phyloP scores from a whole-genome alignment of 1,284 basidiomycete genomes.

The Sporisorium sorghi region DNA sequence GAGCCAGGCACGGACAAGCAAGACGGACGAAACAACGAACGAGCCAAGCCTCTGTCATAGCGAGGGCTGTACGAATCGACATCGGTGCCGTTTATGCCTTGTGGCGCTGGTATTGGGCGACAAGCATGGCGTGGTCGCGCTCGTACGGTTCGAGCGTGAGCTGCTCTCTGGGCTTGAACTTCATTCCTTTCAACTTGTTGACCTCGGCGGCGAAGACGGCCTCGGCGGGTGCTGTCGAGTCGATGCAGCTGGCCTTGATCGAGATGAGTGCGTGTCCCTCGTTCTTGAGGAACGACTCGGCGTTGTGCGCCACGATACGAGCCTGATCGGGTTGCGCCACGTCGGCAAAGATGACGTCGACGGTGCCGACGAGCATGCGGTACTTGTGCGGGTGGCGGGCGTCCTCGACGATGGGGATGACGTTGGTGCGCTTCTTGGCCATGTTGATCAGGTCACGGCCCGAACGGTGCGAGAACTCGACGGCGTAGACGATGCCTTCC shows the following conservation, averaged over 20 bases:
- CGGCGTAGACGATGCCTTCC: conserved; percentile 95
- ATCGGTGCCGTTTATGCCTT: conserved; percentile 36
- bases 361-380: conserved; percentile 67
- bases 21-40: background rate
- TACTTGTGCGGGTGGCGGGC: conserved; percentile 80
- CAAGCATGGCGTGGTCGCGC: conserved; percentile 68
- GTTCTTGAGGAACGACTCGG: conserved; percentile 96
- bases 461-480: conserved; percentile 96
- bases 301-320: conserved; percentile 82
- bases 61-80: background rate
- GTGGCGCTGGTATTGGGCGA: conserved; percentile 67
- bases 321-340: conserved; percentile 99
- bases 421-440: conserved; percentile 99
- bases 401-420: conserved; percentile 98
- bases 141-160: conserved; percentile 76
- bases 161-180: conserved; percentile 82
- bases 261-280: conserved; percentile 93
- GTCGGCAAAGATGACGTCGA: conserved; percentile 80
- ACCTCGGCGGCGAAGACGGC: conserved; percentile 91
- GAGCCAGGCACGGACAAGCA: background rate
- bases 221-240: conserved; percentile 90
- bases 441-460: conserved; percentile 98
- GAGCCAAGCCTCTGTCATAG: no score
- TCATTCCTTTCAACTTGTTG: conserved; percentile 78
- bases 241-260: conserved; percentile 99